Conservation (phyloP, 441 rosid genomes). For the Pelargonium cotyledonis region DNA sequence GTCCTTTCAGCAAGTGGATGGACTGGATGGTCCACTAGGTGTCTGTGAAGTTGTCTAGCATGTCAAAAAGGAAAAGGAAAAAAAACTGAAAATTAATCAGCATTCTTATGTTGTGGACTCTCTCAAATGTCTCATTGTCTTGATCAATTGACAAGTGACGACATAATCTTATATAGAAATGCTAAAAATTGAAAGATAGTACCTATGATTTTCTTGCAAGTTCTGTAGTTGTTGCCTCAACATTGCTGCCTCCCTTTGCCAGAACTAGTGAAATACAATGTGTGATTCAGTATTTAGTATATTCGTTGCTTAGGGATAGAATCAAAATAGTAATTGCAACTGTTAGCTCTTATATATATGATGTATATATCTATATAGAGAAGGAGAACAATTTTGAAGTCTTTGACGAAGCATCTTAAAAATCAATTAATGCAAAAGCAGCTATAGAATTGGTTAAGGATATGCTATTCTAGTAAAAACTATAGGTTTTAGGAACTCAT, state of each 20-base stretch:
- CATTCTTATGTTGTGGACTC: not conserved
- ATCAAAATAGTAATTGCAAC: not conserved
- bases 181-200: constrained; percentile 22
- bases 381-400: not conserved
- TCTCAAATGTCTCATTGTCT: not conserved
- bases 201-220: constrained; percentile 86
- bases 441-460: too few species aligned
- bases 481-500: too few species aligned
- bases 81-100: too few species aligned
- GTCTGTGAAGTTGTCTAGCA: too few species aligned
- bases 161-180: not conserved
- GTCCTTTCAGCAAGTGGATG: too few species aligned
- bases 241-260: constrained; percentile 85
- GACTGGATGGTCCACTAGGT: too few species aligned
- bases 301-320: not conserved
- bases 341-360: not conserved
- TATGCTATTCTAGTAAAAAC: too few species aligned
- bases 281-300: constrained; percentile 10
- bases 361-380: not conserved
- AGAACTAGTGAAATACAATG: constrained; percentile 41
- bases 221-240: constrained; percentile 67
- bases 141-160: not conserved
- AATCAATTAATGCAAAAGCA: not conserved
- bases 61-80: too few species aligned
- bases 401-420: not conserved